Evolutionary conservation across 208 protist genomes (phyloP).

Genomic region (Zelonia costaricensis): DNA sequence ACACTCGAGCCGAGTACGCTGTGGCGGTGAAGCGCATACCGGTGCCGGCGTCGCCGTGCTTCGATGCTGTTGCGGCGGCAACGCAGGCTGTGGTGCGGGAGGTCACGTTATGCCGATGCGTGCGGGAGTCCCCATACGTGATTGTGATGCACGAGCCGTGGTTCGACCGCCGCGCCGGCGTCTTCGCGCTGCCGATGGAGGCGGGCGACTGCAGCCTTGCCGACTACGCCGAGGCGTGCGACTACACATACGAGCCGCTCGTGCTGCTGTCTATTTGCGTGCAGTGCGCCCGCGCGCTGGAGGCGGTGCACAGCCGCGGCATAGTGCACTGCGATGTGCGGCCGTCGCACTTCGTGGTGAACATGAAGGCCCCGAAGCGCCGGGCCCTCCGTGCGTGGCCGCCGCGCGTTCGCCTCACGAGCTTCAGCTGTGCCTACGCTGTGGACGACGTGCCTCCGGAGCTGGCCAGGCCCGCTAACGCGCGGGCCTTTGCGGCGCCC

Average conservation of each 20-base stretch:
- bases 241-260: not conserved
- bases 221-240: constrained; percentile 3
- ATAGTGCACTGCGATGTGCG: constrained; percentile 98
- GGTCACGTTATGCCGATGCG: constrained; percentile 7
- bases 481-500: constrained; percentile 8
- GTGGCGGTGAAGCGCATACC: constrained; percentile 12
- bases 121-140: not conserved
- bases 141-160: constrained; percentile 6
- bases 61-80: not conserved
- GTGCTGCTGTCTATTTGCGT: constrained; percentile 16
- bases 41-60: not conserved
- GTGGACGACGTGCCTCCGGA: not conserved
- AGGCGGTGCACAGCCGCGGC: constrained; percentile 94
- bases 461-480: not conserved
- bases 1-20: not conserved
- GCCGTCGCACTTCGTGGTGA: constrained; percentile 99
- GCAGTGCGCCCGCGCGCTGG: constrained; percentile 48
- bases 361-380: constrained; percentile 26
- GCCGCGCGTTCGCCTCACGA: constrained; percentile 5
- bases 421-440: constrained; percentile 14
- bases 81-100: not conserved
- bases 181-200: constrained; percentile 10
- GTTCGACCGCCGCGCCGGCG: constrained; percentile 2
- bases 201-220: constrained; percentile 10
- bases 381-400: too few species aligned